Base-by-base conservation (phyloP, 805 yeast genomes). In the Spathaspora sp. region DNA sequence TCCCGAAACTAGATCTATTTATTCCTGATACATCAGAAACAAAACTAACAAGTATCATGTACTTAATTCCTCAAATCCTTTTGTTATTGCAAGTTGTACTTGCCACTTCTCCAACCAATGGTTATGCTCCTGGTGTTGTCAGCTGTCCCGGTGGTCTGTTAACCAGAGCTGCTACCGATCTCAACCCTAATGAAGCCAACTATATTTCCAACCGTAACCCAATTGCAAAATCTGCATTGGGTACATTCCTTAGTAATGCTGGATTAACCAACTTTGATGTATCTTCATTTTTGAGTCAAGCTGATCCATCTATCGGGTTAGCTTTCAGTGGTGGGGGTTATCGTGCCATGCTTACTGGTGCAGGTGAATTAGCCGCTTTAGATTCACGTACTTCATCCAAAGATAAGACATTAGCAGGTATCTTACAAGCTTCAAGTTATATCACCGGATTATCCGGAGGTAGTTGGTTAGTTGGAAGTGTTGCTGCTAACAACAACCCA, bases 311-410 rank as follows among this genome's bases (percentile, higher is more conserved):
- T 17, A 62, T 73, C 17, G 78, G 71, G 3, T 52, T 73, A 19
- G 75, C 77, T 2, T 65, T 73, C 51, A 60, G 70, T 14, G 97
- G 97, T 46, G 97, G 97, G 62, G 97, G 97, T 3, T 90, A 88
- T 66, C 78, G 97, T 54, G 96, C 97, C 35, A 88, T 90, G 92
- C 75, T 85, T 77, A 49, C 57, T 52, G 97, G 96, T 1, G 97
- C 96, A 9, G 97, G 97, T 42, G 84, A 86, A 66, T 69, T 91
- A 32, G 72, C 92, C 1, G 96, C 93, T 0, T 68, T 88, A 52
- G 97, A 90, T 66, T 82, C 83, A 61, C 73, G 96, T 59, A 83
- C 91, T 4, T 68, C 61, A 8, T 79, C 77, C 50, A 73, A 82
- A 3, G 73, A 76, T 5, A 63, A 70, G 35, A 90, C 91, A 12